Evolutionary conservation across 2,329 filamentous ascomycete genomes (phyloP).

Genomic region (Chrysosphaeria jannelii): DNA sequence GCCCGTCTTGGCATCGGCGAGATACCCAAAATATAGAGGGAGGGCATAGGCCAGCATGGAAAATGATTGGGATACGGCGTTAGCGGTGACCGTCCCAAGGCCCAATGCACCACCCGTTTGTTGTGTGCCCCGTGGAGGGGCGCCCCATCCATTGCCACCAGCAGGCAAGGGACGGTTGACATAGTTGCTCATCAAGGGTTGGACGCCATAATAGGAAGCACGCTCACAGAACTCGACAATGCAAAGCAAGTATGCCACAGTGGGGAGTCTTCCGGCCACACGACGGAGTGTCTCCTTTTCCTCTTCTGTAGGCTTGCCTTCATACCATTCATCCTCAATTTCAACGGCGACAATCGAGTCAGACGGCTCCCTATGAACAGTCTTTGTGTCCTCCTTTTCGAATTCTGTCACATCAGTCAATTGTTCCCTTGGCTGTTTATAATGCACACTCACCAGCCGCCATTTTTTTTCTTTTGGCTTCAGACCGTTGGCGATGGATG

Average conservation of each 20-base stretch:
- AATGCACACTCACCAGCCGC: too few species aligned
- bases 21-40: slow-evolving; percentile 21
- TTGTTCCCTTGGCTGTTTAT: too few species aligned
- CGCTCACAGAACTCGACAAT: slow-evolving; percentile 42
- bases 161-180: slow-evolving; percentile 25
- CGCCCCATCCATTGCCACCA: too few species aligned
- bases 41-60: slow-evolving; percentile 24
- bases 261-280: slow-evolving; percentile 25
- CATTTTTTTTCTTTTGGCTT: too few species aligned
- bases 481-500: too few species aligned
- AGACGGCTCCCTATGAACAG: too few species aligned
- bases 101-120: slow-evolving; percentile 15
- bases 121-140: slow-evolving; percentile 13
- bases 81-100: slow-evolving; percentile 15
- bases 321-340: too few species aligned
- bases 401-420: too few species aligned
- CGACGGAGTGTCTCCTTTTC: slow-evolving; percentile 25
- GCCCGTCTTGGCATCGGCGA: slow-evolving; percentile 26
- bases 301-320: slow-evolving; percentile 33
- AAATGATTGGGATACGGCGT: slow-evolving; percentile 7
- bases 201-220: slow-evolving; percentile 42
- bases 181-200: slow-evolving; percentile 29
- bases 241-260: slow-evolving; percentile 28
- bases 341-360: too few species aligned
- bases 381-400: too few species aligned